Evolutionary conservation across 1,139 yeast species (phyloP).

Genomic region (Debaryomycetaceae sp.): DNA sequence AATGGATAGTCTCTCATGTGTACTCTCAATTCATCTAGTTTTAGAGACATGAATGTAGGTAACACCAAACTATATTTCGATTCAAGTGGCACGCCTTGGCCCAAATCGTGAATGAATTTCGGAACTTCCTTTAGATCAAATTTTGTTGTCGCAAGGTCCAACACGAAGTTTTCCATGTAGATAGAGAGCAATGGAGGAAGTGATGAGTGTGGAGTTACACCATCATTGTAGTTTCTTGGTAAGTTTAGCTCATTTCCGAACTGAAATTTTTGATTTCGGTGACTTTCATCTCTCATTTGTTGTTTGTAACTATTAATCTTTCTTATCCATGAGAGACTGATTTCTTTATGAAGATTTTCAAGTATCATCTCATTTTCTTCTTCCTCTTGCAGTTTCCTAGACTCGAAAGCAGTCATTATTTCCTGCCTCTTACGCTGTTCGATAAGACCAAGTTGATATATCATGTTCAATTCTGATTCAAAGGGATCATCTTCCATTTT

Average conservation of each 20-base stretch:
- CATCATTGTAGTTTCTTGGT: constrained; percentile 45
- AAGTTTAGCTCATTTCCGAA: constrained; percentile 43
- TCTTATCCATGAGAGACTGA: constrained; percentile 41
- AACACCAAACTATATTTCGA: constrained; percentile 64
- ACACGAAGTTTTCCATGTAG: constrained; percentile 53
- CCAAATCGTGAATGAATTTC: constrained; percentile 62
- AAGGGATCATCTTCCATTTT: constrained; percentile 81
- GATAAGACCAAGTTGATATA: constrained; percentile 68
- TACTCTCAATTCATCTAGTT: constrained; percentile 49
- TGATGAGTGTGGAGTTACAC: constrained; percentile 54
- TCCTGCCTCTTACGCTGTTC: constrained; percentile 71
- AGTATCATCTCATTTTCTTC: constrained; percentile 10
- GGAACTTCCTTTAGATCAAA: constrained; percentile 54
- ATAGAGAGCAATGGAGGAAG: constrained; percentile 65
- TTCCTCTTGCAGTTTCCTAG: constrained; percentile 4
- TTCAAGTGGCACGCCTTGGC: constrained; percentile 78
- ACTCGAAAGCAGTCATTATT: constrained; percentile 53
- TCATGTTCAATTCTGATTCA: constrained; percentile 71
- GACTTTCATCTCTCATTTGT: constrained; percentile 43
- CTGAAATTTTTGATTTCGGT: constrained; percentile 48
- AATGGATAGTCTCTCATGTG: constrained; percentile 69
- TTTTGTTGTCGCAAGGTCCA: constrained; percentile 52
- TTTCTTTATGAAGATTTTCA: constrained; percentile 12
- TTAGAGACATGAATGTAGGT: constrained; percentile 55
- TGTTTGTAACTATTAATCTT: constrained; percentile 48